Base-by-base conservation (phyloP, 1,284 basidiomycete species). In the Trichosporon ovoides region DNA sequence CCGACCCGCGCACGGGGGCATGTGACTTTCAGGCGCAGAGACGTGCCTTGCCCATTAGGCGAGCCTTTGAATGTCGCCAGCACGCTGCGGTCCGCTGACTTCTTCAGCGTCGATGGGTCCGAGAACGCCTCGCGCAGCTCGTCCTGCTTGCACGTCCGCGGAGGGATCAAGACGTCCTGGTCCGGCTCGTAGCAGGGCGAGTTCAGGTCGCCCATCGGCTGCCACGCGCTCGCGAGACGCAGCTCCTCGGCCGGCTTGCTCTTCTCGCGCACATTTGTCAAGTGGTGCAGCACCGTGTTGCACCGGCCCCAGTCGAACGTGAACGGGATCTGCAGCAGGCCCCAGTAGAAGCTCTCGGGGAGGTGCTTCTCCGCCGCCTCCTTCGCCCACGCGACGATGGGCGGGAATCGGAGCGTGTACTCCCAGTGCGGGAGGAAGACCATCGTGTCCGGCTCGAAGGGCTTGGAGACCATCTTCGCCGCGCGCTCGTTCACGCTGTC, bases 301-400 rank as follows among this genome's bases (percentile, higher is more conserved):
- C 71, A 72, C 5, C 59, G 59, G 1, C 77, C 75, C 66, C 69
- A 78, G 63, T 77, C 77, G 53, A 74, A 72, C 3, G 75, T 75
- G 61, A 77, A 77, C 13, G 76, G 74, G 18, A 77, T 62, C 51
- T 75, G 68, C 43, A 77, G 62, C 38, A 67, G 64, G 20, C 66
- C 61, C 12, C 16, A 36, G 53, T 55, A 49, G 37, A 58, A 58
- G 22, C 6, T 13, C 28, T 53, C 36, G 22, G 68, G 68, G 3
- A 66, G 61, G 35, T 73, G 58, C 31, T 53, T 28, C 18, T 68
- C 52, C 0, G 66, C 53, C 3, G 71, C 59, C 33, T 64, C 58
- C 36, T 54, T 31, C 2, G 62, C 55, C 67, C 67, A 69, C 6
- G 60, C 54, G 12, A 58, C 56, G 1, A 58, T 38, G 24, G 51